Base-by-base conservation (phyloP, 2,329 filamentous ascomycete species). In the Capronia coronata region DNA sequence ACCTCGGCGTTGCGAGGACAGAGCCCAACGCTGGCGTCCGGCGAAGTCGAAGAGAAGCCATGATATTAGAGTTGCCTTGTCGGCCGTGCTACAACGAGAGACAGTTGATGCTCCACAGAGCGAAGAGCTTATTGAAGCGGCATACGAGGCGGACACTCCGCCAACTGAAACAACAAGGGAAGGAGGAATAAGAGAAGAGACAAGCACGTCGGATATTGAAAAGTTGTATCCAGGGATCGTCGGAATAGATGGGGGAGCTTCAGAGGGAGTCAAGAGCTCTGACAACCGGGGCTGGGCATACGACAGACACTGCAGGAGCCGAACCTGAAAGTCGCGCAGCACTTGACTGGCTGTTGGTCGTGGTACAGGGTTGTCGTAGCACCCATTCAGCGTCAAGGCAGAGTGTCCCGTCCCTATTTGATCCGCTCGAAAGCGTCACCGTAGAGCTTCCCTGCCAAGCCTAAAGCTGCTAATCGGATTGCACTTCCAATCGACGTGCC, bases 1-100 rank as follows among this genome's bases (percentile, higher is more conserved):
- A 42, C 46, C 42, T 50, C 18, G 56, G 54, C n/a, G 49, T 21
- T 25, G 54, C 49, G 30, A 59, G 50, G 38, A 45, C 46, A 40
- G 54, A 53, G 35, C 52, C 45, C 46, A 60, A 38, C 8, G 52
- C 48, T 41, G 58, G 56, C 13, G 52, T 43, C 45, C 49, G 48
- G 50, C 58, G 52, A 44, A 58, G 43, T 42, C 58, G 55, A 11
- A 57, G 49, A 41, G 54, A 51, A 22, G 56, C 52, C 58, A 60
- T 60, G 32, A 23, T 50, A 43, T 13, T 22, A 38, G 18, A 39
- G 23, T 29, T 41, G 30, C 48, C 25, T 42, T 2, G 30, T 37
- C 23, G 43, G 44, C 40, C 27, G 38, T 46, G 43, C 46, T 48
- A 46, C 43, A 45, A 30, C 6, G 23, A 43, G 18, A 49, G 35